Conservation (phyloP, 2,329 filamentous ascomycete genomes). For the Shiraia bambusicola region DNA sequence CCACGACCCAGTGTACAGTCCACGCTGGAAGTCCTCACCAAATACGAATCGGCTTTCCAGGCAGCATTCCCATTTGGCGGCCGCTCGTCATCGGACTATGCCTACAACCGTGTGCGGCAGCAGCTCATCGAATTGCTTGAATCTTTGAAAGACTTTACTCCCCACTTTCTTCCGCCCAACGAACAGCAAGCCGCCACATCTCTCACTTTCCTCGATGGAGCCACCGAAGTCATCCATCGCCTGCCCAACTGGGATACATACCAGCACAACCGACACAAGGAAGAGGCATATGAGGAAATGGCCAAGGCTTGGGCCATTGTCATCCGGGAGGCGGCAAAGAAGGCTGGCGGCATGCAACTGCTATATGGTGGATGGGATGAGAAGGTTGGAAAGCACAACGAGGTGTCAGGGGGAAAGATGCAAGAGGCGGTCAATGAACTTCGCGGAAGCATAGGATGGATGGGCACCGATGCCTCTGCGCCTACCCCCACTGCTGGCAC, state of each 20-base stretch:
- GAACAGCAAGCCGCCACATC: conserved; percentile 83
- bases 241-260: conserved; percentile 89
- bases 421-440: conserved; percentile 78
- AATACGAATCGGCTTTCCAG: conserved; percentile 78
- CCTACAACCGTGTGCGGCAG: conserved; percentile 88
- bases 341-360: conserved; percentile 84
- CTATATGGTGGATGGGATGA: conserved; percentile 93
- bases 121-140: conserved; percentile 79
- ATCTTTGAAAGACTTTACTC: conserved; percentile 89
- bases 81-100: conserved; percentile 83
- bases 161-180: conserved; percentile 89
- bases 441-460: conserved; percentile 74
- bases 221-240: conserved; percentile 84
- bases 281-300: conserved; percentile 95
- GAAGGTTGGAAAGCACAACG: conserved; percentile 81
- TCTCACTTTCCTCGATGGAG: conserved; percentile 83
- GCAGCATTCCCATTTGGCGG: conserved; percentile 83
- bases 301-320: conserved; percentile 90
- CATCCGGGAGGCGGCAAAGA: conserved; percentile 86
- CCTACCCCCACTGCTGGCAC: conserved; percentile 21
- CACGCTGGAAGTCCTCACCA: conserved; percentile 75
- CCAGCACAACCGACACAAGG: conserved; percentile 87
- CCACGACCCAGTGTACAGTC: conserved; percentile 83
- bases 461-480: conserved; percentile 52
- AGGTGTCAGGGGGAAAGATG: conserved; percentile 79